Conservation (phyloP, 306 rosid genomes). For the Ochetophila trinervis region DNA sequence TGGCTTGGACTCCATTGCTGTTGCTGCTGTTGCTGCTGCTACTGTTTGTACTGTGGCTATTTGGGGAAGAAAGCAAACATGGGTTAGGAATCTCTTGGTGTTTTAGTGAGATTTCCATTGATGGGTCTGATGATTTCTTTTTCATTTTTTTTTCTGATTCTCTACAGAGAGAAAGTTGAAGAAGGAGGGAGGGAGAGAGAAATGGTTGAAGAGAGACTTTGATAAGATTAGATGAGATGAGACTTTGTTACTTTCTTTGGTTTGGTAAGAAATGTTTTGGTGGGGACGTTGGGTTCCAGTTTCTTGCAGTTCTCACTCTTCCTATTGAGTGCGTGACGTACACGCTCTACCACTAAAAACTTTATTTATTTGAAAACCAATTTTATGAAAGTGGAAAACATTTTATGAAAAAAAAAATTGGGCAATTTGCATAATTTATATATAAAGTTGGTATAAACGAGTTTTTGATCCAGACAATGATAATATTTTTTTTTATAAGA, state of each 20-base stretch:
- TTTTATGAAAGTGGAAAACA: too few relatives aligned
- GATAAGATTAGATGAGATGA: slow-evolving; percentile 18
- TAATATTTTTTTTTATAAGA: too few relatives aligned
- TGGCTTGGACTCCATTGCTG: slow-evolving; percentile 36
- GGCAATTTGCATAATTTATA: too few relatives aligned
- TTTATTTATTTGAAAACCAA: background rate
- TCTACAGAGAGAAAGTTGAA: background rate
- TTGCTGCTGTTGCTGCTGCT: slow-evolving; percentile 34
- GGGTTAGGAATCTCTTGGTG: slow-evolving; percentile 24
- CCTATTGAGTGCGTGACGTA: background rate
- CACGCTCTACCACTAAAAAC: background rate
- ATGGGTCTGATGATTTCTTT: background rate
- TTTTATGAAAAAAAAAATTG: too few relatives aligned
- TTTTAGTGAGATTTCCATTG: slow-evolving; percentile 58
- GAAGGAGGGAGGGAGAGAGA: background rate
- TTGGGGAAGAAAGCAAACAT: slow-evolving; percentile 30
- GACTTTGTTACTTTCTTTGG: slow-evolving; percentile 31
- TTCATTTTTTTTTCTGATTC: background rate
- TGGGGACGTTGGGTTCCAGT: slow-evolving; percentile 24
- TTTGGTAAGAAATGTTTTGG: slow-evolving; percentile 49
- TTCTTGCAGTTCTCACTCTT: slow-evolving; percentile 29
- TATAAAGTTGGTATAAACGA: too few relatives aligned
- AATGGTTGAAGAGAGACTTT: slow-evolving; percentile 3
- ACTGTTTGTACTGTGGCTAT: slow-evolving; percentile 24
- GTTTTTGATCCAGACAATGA: too few relatives aligned